Evolutionary conservation across 1,139 yeast genomes (phyloP), one percentile per base, ranked within the genome.

Genomic region (Nematodospora anomalae): DNA sequence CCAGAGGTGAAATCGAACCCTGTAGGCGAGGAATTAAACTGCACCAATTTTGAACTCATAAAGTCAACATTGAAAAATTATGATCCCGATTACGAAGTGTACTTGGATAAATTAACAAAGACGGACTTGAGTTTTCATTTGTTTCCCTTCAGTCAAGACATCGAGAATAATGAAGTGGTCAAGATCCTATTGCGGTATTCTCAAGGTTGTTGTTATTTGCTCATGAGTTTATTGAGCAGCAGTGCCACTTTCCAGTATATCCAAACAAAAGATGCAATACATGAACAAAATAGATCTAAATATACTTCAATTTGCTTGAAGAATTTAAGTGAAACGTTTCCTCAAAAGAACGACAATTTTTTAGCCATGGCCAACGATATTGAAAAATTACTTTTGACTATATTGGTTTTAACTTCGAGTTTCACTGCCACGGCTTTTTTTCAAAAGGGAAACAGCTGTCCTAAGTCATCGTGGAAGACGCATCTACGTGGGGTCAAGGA

Each of bases 401-500:
- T 68, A 8, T 47, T 70, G 18, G 51, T 66, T 3, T 49, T 69
- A 13, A 62, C 73, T 2, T 56, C 69, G 4, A 58, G 54, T 33
- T 67, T 67, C 45, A 63, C 72, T 0, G 68, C 73, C 4, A 54
- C 54, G 6, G 38, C 47, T 5, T 40, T 41, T 35, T 28, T 36
- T 21, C 42, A 40, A 26, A 20, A 29, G 5, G 16, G 16, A 4
- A 27, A 30, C 14, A 6, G 27, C 12, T 32, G 22, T 26, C 16
- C 28, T 24, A 30, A 10, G 8, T 55, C 56, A 11, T 47, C 56
- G 2, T 69, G 75, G 75, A 65, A 61, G 40, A 57, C 64, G 3
- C 74, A 68, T 45, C 46, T 69, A 21, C 44, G 63, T 22, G 73
- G 73, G 1, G 74, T 74, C 8, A 62, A 65, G 28, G 74, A 69